Base-by-base conservation (phyloP, 192 early-diverging fungal species). In the Backusella circina region DNA sequence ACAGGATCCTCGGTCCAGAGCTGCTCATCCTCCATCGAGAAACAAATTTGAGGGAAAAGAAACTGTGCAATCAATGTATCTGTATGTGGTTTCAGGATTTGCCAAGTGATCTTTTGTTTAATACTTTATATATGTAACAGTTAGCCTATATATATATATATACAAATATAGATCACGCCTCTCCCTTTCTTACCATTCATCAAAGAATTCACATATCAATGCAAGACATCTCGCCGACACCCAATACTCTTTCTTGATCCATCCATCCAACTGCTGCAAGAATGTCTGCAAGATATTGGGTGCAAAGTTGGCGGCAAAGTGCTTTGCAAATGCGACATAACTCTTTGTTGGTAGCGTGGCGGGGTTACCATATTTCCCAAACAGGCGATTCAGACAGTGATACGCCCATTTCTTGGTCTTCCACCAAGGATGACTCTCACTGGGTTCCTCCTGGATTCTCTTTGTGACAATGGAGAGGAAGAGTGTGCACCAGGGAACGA, bases 341-440 rank as follows among this genome's bases (percentile, higher is more conserved):
- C 12, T 61, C 37, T 82, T 72, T 68, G 76, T 79, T 4, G 90
- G 84, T 44, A 94, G 78, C 33, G 88, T 82, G 1, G 90, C 86
- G 16, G 90, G 91, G 72, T 93, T 93, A 51, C 93, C 91, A 72
- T 91, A 92, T 65, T 86, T 84, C 26, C 82, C 76, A 72, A 97
- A 95, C 15, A 95, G 86, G 31, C 88, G 90, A 86, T 97, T 95
- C 76, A 99, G 83, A 83, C 91, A 94, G 75, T 88, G 90, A 77
- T 92, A 92, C 0, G 97, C 92, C 97, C 98, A 98, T 78, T 98
- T 96, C 79, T 97, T 98, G 67, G 92, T 91, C 84, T 96, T 96
- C 92, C 92, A 95, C 87, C 90, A 95, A 23, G 91, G 89, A 81
- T 93, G 88, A 72, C 88, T 88, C 69, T 94, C 94, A 16, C 90